Conservation (phyloP, 768 basidiomycete genomes). For the Calvatia gigantea region DNA sequence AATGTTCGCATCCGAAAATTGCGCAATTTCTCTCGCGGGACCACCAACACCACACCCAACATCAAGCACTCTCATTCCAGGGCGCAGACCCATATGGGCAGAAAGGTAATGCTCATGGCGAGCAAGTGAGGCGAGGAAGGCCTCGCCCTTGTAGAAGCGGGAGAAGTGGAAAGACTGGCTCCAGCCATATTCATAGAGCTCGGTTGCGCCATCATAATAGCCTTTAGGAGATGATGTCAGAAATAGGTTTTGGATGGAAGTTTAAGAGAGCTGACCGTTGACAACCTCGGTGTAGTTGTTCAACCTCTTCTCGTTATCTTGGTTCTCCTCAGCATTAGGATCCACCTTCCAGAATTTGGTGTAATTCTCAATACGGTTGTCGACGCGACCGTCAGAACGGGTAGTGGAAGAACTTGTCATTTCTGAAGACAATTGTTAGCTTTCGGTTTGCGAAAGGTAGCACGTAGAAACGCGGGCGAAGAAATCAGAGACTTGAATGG, state of each 20-base stretch:
- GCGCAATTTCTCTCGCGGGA: conserved; percentile 92
- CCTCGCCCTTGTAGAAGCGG: conserved; percentile 92
- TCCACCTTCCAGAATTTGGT: conserved; percentile 92
- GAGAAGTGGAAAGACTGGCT: conserved; percentile 92
- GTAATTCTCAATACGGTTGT: conserved; percentile 77
- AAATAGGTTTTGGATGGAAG: not conserved
- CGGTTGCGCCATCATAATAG: conserved; percentile 96
- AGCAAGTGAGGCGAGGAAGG: conserved; percentile 70
- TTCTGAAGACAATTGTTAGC: not conserved
- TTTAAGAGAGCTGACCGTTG: conserved; percentile 56
- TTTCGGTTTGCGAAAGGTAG: not conserved
- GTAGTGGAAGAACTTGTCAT: conserved; percentile 16
- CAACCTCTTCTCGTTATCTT: conserved; percentile 69
- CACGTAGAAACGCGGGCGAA: not conserved
- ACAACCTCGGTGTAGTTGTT: conserved; percentile 90
- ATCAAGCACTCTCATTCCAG: conserved; percentile 95
- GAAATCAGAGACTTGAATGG: conserved; percentile 39
- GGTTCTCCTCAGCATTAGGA: conserved; percentile 58
- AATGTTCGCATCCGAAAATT: conserved; percentile 82
- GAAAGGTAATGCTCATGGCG: conserved; percentile 98
- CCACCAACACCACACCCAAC: conserved; percentile 99
- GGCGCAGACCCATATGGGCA: conserved; percentile 74
- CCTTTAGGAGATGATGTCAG: conserved; percentile 38
- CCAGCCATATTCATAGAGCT: conserved; percentile 96
- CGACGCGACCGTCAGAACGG: conserved; percentile 53